Base-by-base conservation (phyloP, 2,329 filamentous ascomycete genomes). In the Aspergillus novofumigatus region DNA sequence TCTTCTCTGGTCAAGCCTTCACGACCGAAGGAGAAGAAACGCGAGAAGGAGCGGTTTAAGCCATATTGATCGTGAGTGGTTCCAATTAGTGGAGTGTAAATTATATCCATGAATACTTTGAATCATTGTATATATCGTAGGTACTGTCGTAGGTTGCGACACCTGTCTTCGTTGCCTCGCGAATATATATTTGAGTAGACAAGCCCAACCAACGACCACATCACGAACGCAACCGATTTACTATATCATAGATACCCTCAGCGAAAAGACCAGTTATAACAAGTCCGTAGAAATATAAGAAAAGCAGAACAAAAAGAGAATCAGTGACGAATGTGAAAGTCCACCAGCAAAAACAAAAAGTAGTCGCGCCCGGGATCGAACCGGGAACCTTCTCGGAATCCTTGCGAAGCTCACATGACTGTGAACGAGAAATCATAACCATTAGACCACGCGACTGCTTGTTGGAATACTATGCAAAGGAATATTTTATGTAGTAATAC, bases 41-140 rank as follows among this genome's bases (percentile, higher is more conserved):
- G 49, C 14, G 69, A 71, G 38, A 73, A 72, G 63, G 71, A 74
- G 25, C 62, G 75, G 23, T 77, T 71, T 50, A 75, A 70, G 60
- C 75, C 75, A 20, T 77, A 75, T 51, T 75, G 62, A 65, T 23
- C 49, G 20, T 23, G 23, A 58, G 49, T 26, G 45, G 3, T 9
- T 47, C 38, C 11, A 47, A 38, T 4, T 14, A 23, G 6, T 14
- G 7, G 38, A 6, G 35, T 41, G 28, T 56, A 32, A 44, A 48
- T 48, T 59, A 53, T 60, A 53, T 51, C 1, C 28, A 11, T 4
- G 3, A 1, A 29, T 29, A 0, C 10, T 11, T 4, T 11, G 28
- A 38, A 17, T 3, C 14, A 5, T n/a, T 17, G 14, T 38, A 4
- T 3, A 38, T 17, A 3, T 38, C 3, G 14, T 35, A 26, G 6